These are phyloP conservation scores for Ceratobasidium sp. DNA, from an alignment of 1,284 basidiomycete genomes.

Conservation along the genomic window DNA sequence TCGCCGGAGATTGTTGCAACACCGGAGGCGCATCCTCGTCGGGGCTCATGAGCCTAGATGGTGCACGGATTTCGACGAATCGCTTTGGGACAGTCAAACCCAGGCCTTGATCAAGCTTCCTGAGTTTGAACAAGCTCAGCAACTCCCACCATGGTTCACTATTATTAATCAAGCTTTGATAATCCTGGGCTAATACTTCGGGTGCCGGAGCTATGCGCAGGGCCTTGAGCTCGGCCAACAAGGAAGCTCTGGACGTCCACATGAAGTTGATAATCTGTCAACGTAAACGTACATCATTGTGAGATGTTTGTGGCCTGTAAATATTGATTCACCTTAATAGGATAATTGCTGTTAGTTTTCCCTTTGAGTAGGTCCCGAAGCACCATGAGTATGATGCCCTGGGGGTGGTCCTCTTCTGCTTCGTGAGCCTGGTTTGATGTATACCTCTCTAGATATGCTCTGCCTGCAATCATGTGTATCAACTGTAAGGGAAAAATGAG, in stretches of 20 bases:
- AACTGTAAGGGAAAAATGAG: not conserved
- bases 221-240: not conserved
- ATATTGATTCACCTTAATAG: not conserved
- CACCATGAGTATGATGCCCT: not conserved
- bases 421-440: not conserved
- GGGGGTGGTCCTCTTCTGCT: not conserved
- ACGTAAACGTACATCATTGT: not conserved
- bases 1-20: no score
- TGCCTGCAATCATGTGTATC: not conserved
- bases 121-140: not conserved
- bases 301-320: no score
- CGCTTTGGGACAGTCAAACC: no score
- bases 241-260: not conserved
- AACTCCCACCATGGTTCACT: conserved; percentile 2
- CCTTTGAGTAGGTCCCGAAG: not conserved
- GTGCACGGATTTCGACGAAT: no score
- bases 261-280: not conserved
- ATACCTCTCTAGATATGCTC: not conserved
- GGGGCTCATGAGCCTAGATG: no score
- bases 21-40: no score
- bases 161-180: not conserved
- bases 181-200: not conserved
- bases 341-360: conserved; percentile 9
- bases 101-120: no score
- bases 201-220: not conserved